phyloP scores from a whole-genome alignment of 305 asterid species.

The Solanum hybrid region DNA sequence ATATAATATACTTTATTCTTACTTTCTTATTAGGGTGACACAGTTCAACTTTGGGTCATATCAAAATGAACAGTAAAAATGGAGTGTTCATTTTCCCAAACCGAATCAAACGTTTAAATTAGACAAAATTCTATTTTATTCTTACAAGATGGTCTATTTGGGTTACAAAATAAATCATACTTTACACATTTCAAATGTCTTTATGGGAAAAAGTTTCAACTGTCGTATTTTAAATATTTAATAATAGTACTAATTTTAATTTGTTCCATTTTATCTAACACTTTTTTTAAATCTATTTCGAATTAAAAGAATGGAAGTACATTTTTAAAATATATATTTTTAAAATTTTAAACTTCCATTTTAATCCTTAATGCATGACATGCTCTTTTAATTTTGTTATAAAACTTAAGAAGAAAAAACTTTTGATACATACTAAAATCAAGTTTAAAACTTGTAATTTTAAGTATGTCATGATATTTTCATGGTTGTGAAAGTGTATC shows the following conservation, averaged over 20 bases:
- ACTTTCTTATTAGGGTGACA: background rate
- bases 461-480: background rate
- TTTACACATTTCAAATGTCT: background rate
- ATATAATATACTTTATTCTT: background rate
- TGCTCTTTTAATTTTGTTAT: background rate
- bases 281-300: background rate
- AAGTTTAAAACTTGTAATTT: background rate
- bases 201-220: background rate
- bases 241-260: background rate
- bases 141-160: background rate
- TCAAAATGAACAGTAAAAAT: background rate
- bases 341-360: background rate
- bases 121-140: background rate
- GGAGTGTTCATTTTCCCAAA: background rate
- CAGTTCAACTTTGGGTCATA: background rate
- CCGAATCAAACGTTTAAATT: background rate
- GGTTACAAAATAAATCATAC: background rate
- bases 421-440: background rate
- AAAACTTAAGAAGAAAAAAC: background rate
- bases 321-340: too few relatives aligned
- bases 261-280: background rate
- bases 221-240: background rate
- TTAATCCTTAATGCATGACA: background rate
- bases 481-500: background rate
- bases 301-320: background rate